Percentiles rank a stretch among this genome's conserved stretches.
These are phyloP conservation scores for Capsella bursapastoris DNA, from an alignment of 345 rosid genomes.

Conservation along the genomic window DNA sequence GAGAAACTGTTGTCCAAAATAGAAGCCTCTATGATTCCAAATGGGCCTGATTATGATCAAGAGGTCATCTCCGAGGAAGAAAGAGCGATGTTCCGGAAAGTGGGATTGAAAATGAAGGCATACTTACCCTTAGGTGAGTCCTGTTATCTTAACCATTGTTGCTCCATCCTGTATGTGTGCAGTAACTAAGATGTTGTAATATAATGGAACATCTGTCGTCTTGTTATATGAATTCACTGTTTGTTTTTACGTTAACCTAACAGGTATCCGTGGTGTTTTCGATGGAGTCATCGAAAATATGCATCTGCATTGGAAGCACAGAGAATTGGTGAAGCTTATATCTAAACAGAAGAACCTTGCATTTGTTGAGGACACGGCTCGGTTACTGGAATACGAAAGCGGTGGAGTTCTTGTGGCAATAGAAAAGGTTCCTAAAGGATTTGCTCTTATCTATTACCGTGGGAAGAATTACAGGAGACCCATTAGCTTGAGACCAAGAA, in stretches of 20 bases:
- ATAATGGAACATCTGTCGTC: slow-evolving; percentile 18
- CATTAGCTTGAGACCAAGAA: slow-evolving; percentile 87
- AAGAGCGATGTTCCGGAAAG: slow-evolving; percentile 82
- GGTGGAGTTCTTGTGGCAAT: slow-evolving; percentile 95
- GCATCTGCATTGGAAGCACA: slow-evolving; percentile 99
- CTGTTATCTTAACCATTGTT: slow-evolving; percentile 6
- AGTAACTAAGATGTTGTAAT: background rate
- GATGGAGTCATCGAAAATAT: slow-evolving; percentile 98
- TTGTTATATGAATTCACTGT: slow-evolving; percentile 14
- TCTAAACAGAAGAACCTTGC: slow-evolving; percentile 87
- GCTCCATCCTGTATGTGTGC: background rate
- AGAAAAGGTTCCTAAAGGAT: slow-evolving; percentile 95
- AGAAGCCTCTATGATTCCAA: slow-evolving; percentile 94
- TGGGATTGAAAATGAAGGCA: slow-evolving; percentile 94
- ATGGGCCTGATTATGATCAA: slow-evolving; percentile 97
- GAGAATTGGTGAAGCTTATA: slow-evolving; percentile 97
- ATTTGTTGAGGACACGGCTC: slow-evolving; percentile 92
- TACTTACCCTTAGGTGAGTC: slow-evolving; percentile 85
- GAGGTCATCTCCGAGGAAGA: slow-evolving; percentile 97
- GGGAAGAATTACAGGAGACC: slow-evolving; percentile 95
- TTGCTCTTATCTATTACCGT: slow-evolving; percentile 83
- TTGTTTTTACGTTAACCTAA: slow-evolving; percentile 13
- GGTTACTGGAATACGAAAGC: slow-evolving; percentile 90
- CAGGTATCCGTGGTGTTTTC: slow-evolving; percentile 98
- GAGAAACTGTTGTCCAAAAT: slow-evolving; percentile 81